Evolutionary conservation across 305 asterid species (phyloP).

Genomic region (Striga hermonthica): DNA sequence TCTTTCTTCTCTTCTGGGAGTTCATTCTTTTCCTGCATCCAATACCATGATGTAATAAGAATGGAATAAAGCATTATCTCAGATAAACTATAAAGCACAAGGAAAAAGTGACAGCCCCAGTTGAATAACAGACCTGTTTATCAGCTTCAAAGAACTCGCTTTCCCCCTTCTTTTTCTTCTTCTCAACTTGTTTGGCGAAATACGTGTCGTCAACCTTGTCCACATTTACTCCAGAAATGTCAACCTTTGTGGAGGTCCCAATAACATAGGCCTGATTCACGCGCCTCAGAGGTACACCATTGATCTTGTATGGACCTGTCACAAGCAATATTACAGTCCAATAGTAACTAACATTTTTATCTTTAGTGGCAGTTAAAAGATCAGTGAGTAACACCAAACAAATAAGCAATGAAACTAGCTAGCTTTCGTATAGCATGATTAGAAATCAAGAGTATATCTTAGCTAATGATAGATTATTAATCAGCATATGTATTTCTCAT

Average conservation of each 20-base stretch:
- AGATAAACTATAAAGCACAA: not conserved
- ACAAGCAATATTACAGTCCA: not conserved
- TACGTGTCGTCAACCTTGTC: slow-evolving; percentile 64
- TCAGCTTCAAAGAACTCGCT: slow-evolving; percentile 57
- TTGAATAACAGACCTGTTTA: slow-evolving; percentile 40
- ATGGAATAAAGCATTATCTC: not conserved
- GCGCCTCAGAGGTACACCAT: slow-evolving; percentile 84
- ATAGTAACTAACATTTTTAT: not conserved
- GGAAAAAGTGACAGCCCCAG: not conserved
- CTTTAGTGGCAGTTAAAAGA: not conserved
- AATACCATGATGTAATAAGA: not conserved
- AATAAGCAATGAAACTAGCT: not conserved
- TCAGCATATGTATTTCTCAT: slow-evolving; percentile 31
- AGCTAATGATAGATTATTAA: not conserved
- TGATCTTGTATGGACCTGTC: slow-evolving; percentile 73
- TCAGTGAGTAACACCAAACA: not conserved
- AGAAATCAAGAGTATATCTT: not conserved
- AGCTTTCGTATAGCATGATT: no score
- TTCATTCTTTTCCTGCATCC: slow-evolving; percentile 49
- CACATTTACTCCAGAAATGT: slow-evolving; percentile 43
- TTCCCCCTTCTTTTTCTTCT: slow-evolving; percentile 60
- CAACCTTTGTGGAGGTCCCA: slow-evolving; percentile 63
- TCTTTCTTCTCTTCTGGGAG: slow-evolving; percentile 73
- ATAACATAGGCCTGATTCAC: slow-evolving; percentile 74
- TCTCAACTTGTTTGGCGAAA: slow-evolving; percentile 57